These are phyloP conservation scores for Globisporangium polare DNA, from an alignment of 352 stramenopile species.

Conservation along the genomic window DNA sequence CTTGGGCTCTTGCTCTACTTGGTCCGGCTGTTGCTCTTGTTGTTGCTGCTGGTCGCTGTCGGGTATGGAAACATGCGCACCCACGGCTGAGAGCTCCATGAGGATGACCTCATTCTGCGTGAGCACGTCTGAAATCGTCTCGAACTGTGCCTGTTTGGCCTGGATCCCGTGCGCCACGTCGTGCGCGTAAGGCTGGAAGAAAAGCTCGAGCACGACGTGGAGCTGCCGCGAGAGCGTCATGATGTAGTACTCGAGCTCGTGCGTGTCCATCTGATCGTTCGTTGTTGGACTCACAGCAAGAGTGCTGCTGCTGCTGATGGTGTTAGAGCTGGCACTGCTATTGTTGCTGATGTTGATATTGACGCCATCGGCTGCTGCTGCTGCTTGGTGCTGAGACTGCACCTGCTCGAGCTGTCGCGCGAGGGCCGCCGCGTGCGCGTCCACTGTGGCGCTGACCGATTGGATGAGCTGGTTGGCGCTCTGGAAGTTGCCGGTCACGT, in stretches of 20 bases:
- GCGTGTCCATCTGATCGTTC: slow-evolving; percentile 17
- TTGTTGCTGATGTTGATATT: neutral
- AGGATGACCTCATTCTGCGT: slow-evolving; percentile 60
- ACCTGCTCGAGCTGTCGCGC: slow-evolving; percentile 4
- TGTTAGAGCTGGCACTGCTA: neutral
- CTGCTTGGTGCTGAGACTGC: neutral
- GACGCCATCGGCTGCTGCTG: neutral
- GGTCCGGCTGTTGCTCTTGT: neutral
- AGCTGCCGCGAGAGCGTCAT: slow-evolving; percentile 56
- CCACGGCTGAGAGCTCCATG: slow-evolving; percentile 30
- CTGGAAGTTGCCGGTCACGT: slow-evolving; percentile 28
- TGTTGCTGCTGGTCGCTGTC: neutral
- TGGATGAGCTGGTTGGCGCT: slow-evolving; percentile 30
- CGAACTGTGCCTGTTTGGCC: slow-evolving; percentile 31
- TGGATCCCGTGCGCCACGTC: slow-evolving; percentile 29
- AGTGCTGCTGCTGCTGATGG: neutral
- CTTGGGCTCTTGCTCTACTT: neutral
- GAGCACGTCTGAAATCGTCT: slow-evolving; percentile 49
- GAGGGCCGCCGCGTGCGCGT: slow-evolving; percentile 15
- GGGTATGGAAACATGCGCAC: neutral
- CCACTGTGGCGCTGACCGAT: slow-evolving; percentile 7
- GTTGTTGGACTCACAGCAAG: too few relatives aligned
- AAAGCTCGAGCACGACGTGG: slow-evolving; percentile 54
- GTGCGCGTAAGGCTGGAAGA: slow-evolving; percentile 39
- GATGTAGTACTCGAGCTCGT: slow-evolving; percentile 56